Percentiles rank a stretch among this genome's conserved stretches.
Conservation (phyloP, 768 basidiomycete genomes). For the Mycena olivaceomarginata region DNA sequence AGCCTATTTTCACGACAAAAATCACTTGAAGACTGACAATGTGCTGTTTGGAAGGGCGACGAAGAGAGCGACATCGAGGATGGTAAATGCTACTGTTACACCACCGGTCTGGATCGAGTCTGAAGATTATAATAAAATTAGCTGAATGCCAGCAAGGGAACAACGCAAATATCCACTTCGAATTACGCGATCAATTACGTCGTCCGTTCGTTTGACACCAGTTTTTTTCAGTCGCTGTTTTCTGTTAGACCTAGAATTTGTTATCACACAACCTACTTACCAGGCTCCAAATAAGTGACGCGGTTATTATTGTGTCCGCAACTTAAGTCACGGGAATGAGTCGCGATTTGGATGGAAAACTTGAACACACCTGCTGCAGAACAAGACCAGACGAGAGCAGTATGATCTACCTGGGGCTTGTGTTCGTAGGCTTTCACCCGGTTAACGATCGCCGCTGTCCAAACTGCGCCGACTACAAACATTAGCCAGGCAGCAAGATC, state of each 20-base stretch:
- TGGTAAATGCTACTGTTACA: background rate
- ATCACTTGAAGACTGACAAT: background rate
- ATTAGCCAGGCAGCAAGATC: background rate
- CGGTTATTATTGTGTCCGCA: background rate
- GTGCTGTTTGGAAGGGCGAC: constrained; percentile 14
- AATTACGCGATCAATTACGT: background rate
- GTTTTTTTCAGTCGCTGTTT: background rate
- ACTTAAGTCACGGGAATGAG: background rate
- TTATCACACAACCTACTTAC: background rate
- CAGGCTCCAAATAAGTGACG: background rate
- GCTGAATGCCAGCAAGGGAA: background rate
- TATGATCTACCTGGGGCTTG: background rate
- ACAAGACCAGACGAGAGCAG: constrained; percentile 5
- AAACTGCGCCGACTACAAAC: background rate
- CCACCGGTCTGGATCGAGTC: background rate
- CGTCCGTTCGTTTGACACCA: background rate
- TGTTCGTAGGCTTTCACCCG: background rate
- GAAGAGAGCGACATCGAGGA: constrained; percentile 18
- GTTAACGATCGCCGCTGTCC: background rate
- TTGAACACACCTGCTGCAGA: background rate
- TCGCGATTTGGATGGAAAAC: background rate
- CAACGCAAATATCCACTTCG: background rate
- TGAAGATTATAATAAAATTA: background rate
- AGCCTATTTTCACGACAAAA: background rate
- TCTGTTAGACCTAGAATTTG: background rate